A percentile compares a stretch with the other conserved stretches of the same genome.
phyloP scores from a whole-genome alignment of 441 rosid species.

The Corymbia calophylla region DNA sequence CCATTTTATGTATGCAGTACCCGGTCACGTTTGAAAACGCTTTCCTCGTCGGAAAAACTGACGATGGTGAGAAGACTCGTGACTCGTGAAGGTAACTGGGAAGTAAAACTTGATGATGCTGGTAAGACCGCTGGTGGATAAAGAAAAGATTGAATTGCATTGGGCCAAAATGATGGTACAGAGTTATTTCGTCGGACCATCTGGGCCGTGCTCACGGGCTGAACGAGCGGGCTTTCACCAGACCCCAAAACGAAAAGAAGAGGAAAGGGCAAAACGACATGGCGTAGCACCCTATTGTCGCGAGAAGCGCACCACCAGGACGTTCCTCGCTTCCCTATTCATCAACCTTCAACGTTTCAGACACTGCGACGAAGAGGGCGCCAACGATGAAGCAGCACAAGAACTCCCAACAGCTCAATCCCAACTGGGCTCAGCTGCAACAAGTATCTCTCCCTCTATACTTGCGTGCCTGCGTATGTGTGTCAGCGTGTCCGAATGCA shows the following conservation, averaged over 20 bases:
- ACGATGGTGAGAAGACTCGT: neutral
- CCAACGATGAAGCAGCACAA: neutral
- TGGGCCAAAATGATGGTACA: neutral
- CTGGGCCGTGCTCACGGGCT: neutral
- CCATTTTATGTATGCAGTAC: neutral
- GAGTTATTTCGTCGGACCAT: neutral
- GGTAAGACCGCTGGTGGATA: neutral
- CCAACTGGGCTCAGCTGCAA: constrained; percentile 19
- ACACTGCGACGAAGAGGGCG: neutral
- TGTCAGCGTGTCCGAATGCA: no score
- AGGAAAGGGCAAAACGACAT: neutral
- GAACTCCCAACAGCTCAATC: constrained; percentile 9
- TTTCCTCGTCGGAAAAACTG: neutral
- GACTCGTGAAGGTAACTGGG: neutral
- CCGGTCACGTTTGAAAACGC: neutral
- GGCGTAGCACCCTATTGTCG: neutral
- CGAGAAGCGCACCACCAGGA: neutral
- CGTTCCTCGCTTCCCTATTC: neutral
- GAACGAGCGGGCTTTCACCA: neutral
- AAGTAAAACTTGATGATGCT: neutral
- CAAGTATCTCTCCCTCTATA: neutral
- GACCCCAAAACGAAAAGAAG: neutral
- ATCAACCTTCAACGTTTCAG: neutral
- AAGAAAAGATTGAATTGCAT: neutral
- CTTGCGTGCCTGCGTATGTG: neutral